phyloP scores from a whole-genome alignment of 768 basidiomycete genomes.

The Termitomyces sp. region DNA sequence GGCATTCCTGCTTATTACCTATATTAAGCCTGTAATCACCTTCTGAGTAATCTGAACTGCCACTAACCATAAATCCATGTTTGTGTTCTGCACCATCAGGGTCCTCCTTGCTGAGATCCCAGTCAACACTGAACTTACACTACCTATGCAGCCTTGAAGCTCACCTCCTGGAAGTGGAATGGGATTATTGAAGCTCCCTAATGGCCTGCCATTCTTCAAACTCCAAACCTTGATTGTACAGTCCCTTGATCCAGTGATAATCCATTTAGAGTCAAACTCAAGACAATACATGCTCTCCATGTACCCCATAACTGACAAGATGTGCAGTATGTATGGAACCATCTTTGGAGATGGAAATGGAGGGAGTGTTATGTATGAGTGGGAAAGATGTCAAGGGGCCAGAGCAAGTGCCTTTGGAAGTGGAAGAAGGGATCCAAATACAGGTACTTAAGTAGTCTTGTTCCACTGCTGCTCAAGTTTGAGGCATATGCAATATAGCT shows the following conservation, averaged over 20 bases:
- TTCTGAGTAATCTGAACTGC: conserved; percentile 78
- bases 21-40: too few species aligned
- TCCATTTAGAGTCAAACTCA: conserved; percentile 65
- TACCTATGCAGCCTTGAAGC: conserved; percentile 55
- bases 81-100: conserved; percentile 5
- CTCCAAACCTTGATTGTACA: conserved; percentile 86
- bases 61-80: conserved; percentile 76
- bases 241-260: conserved; percentile 85
- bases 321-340: conserved; percentile 4
- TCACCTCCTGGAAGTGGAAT: not conserved
- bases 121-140: conserved; percentile 79
- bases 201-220: conserved; percentile 57
- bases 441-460: conserved; percentile 24
- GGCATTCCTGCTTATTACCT: too few species aligned
- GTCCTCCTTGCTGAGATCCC: conserved; percentile 35
- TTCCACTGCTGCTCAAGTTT: conserved; percentile 68
- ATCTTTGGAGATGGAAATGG: not conserved
- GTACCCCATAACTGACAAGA: conserved; percentile 2
- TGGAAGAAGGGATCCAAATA: not conserved
- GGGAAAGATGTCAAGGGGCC: not conserved
- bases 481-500: conserved; percentile 59
- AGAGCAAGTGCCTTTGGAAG: not conserved
- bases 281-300: conserved; percentile 78
- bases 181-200: conserved; percentile 56
- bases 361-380: not conserved